phyloP scores from a whole-genome alignment of 1,284 basidiomycete genomes.

The Lentinula novae-zelandiae region DNA sequence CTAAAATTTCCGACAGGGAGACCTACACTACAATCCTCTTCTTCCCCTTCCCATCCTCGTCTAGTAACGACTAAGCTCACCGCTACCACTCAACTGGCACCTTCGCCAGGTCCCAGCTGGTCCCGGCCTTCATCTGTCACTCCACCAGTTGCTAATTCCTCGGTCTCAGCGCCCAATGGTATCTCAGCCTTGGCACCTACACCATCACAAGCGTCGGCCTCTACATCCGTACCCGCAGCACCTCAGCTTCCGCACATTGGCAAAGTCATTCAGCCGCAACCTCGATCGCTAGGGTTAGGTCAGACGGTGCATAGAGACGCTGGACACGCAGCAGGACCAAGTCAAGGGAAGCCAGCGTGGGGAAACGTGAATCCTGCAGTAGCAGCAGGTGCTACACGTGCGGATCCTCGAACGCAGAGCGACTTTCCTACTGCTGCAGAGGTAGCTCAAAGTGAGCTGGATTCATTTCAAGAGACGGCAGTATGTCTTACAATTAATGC shows the following conservation, averaged over 20 bases:
- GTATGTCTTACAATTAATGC: conserved; percentile 7
- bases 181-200: conserved; percentile 29
- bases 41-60: conserved; percentile 66
- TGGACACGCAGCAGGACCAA: conserved; percentile 21
- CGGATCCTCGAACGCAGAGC: conserved; percentile 39
- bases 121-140: conserved; percentile 73
- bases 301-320: conserved; percentile 36
- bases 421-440: conserved; percentile 94
- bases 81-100: conserved; percentile 50
- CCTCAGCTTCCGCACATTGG: conserved; percentile 36
- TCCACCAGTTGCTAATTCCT: conserved; percentile 38
- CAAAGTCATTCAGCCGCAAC: conserved; percentile 70
- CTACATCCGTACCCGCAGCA: conserved; percentile 29
- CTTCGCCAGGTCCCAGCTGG: conserved; percentile 66
- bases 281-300: conserved; percentile 39
- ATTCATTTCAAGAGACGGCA: conserved; percentile 15
- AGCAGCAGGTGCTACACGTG: conserved; percentile 24
- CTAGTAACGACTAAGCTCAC: conserved; percentile 85
- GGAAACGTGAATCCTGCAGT: conserved; percentile 45
- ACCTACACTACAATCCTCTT: conserved; percentile 51
- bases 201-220: conserved; percentile 41
- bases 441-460: conserved; percentile 69
- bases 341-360: conserved; percentile 55
- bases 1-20: conserved; percentile 42
- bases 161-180: conserved; percentile 33